Evolutionary conservation across 495 filamentous ascomycete species (phyloP).

Genomic region (Penicillium paxilli): DNA sequence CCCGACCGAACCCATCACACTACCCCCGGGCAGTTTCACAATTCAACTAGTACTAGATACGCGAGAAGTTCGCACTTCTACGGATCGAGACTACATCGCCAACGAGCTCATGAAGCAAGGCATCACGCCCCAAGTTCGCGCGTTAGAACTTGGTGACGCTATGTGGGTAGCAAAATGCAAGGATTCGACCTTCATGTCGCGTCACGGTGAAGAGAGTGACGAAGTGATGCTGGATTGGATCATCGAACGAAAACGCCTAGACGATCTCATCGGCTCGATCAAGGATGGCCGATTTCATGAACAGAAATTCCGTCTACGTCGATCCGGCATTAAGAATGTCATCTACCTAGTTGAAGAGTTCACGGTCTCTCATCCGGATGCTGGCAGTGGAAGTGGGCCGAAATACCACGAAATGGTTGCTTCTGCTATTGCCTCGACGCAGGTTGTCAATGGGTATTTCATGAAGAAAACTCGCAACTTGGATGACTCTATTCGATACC

Average conservation of each 20-base stretch:
- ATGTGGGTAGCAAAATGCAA: slow-evolving; percentile 79
- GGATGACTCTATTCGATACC: slow-evolving; percentile 79
- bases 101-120: slow-evolving; percentile 69
- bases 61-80: slow-evolving; percentile 75
- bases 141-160: slow-evolving; percentile 72
- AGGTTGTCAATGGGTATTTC: slow-evolving; percentile 82
- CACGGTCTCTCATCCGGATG: slow-evolving; percentile 45
- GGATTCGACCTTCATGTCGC: slow-evolving; percentile 54
- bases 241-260: slow-evolving; percentile 78
- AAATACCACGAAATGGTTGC: slow-evolving; percentile 66
- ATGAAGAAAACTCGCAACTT: slow-evolving; percentile 74
- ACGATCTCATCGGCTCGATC: slow-evolving; percentile 77
- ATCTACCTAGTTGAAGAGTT: slow-evolving; percentile 82
- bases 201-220: slow-evolving; percentile 63
- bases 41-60: slow-evolving; percentile 74
- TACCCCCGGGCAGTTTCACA: slow-evolving; percentile 66
- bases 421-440: slow-evolving; percentile 75
- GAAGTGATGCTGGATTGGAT: slow-evolving; percentile 80
- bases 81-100: slow-evolving; percentile 77
- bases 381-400: slow-evolving; percentile 31
- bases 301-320: slow-evolving; percentile 78
- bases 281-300: slow-evolving; percentile 84
- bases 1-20: slow-evolving; percentile 50
- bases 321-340: slow-evolving; percentile 71
- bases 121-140: slow-evolving; percentile 62